Evolutionary conservation across 2,329 filamentous ascomycete genomes (phyloP), one percentile per base, ranked within the genome.

Genomic region (Calonectria ilicicola): DNA sequence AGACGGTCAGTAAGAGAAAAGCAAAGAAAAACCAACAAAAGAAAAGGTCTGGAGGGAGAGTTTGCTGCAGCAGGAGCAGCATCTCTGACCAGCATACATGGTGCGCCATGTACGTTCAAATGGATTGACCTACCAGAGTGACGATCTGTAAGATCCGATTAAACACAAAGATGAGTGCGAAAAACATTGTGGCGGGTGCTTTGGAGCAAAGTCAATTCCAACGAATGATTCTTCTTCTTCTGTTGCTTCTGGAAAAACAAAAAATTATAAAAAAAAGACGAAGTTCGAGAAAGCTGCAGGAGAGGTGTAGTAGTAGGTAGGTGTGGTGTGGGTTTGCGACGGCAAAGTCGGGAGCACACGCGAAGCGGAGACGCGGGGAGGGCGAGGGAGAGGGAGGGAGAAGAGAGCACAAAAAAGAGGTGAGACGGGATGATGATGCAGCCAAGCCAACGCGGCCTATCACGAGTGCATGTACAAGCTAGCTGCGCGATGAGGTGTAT

Each of bases 101-200:
- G 10, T 6, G 32, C 32, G 32, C 32, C 32, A 35, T 35, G 32
- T 10, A 35, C 32, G 32, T 5, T 5, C 29, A 14, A 14, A 12
- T 10, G 40, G 15, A 65, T 40, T 60, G 65, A 77, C 87, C 80
- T 86, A 93, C 91, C 84, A 93, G 77, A 51, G 91, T 92, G 77
- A 92, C 67, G 81, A 93, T 92, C 83, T 93, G 87, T 78, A 87
- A 79, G 78, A 92, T 87, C 77, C 91, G 89, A 86, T 89, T 91
- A 77, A 89, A 89, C 82, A 90, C 86, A 84, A 93, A 93, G 77
- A 92, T 85, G 75, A 93, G 81, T 75, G 89, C 90, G 84, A 92
- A 92, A 53, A 92, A 74, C 91, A 93, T 93, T 77, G 79, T 84
- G 84, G 77, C 77, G 72, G 62, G 5, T 32, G 29, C 9, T 58